A percentile compares a stretch with the other conserved stretches of the same genome.
These are phyloP conservation scores for Racocetra persica DNA, from an alignment of 371 early-diverging fungal species.

Conservation along the genomic window DNA sequence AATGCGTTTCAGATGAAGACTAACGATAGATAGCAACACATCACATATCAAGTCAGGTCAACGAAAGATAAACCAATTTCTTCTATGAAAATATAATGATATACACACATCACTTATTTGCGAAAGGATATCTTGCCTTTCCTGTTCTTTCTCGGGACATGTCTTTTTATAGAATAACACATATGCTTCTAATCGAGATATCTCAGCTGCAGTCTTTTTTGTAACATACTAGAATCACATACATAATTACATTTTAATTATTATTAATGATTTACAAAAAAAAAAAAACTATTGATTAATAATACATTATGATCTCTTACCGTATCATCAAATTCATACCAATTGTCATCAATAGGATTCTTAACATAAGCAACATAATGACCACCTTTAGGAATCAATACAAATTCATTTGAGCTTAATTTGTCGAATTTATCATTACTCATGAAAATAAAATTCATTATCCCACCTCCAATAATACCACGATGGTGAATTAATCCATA, in stretches of 20 bases:
- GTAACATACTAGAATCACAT: slow-evolving; percentile 48
- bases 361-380: slow-evolving; percentile 59
- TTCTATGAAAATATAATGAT: slow-evolving; percentile 44
- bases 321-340: slow-evolving; percentile 57
- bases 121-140: slow-evolving; percentile 47
- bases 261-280: no score
- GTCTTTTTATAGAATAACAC: slow-evolving; percentile 52
- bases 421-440: neutral
- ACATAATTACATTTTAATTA: neutral
- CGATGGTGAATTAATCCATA: slow-evolving; percentile 58
- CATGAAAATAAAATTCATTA: neutral
- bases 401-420: neutral
- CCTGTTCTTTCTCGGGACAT: slow-evolving; percentile 47
- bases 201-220: slow-evolving; percentile 48
- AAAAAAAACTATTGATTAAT: neutral
- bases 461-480: slow-evolving; percentile 54
- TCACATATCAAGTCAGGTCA: slow-evolving; percentile 42
- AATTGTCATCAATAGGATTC: slow-evolving; percentile 47
- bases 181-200: slow-evolving; percentile 54
- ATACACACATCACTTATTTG: slow-evolving; percentile 47
- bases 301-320: slow-evolving; percentile 42
- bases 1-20: neutral
- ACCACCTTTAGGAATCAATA: slow-evolving; percentile 46
- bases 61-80: slow-evolving; percentile 49
- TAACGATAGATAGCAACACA: slow-evolving; percentile 36